These are phyloP conservation scores for Cyclanthera cordifolia DNA, from an alignment of 306 rosid genomes.

Conservation along the genomic window DNA sequence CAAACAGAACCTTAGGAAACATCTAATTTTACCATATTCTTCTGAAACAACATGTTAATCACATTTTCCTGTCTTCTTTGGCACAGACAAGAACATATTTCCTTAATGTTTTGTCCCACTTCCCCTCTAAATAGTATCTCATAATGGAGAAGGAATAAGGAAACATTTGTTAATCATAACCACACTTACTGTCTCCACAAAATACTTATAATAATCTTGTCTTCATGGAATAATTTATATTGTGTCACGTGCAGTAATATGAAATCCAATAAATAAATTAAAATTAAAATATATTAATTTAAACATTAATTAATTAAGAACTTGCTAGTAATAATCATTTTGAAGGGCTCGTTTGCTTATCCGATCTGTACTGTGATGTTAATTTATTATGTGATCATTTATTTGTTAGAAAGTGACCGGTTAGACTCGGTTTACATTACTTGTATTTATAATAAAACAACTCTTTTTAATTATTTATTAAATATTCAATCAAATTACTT, in stretches of 20 bases:
- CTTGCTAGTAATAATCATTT: background rate
- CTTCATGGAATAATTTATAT: background rate
- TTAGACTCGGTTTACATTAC: no score
- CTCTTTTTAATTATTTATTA: no score
- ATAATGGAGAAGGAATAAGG: constrained; percentile 11
- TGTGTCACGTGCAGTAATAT: background rate
- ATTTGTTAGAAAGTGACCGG: background rate
- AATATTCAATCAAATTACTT: no score
- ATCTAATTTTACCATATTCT: background rate
- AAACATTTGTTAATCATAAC: constrained; percentile 8
- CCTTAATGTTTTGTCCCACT: constrained; percentile 6
- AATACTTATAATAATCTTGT: background rate
- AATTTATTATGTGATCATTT: background rate
- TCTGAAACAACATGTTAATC: background rate
- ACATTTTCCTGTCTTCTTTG: background rate
- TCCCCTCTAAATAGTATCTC: background rate
- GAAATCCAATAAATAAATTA: background rate
- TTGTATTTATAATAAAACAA: no score
- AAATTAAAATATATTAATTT: background rate
- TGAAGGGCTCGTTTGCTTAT: background rate
- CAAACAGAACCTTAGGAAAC: background rate
- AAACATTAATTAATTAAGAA: background rate
- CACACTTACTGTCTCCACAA: background rate
- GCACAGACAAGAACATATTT: constrained; percentile 5
- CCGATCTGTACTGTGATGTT: background rate